Percentiles rank a stretch among this genome's conserved stretches.
These are phyloP conservation scores for Tricholoma saponaceum DNA, from an alignment of 768 basidiomycete genomes.

Conservation along the genomic window DNA sequence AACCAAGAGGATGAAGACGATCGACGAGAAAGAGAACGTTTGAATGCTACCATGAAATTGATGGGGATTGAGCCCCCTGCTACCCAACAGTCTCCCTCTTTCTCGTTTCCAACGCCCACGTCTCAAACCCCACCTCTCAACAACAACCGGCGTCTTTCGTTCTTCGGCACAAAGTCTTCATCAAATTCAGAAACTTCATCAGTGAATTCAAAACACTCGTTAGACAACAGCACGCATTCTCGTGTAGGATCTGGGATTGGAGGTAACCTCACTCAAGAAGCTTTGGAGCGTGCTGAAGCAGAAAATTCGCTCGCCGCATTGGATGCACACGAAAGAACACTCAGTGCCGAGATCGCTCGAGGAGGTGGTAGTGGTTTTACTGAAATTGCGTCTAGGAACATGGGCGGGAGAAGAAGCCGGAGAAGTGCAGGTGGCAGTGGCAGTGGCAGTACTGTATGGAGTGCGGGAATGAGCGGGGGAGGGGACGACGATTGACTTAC, in stretches of 20 bases:
- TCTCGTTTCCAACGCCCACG: slow-evolving; percentile 21
- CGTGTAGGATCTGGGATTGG: slow-evolving; percentile 30
- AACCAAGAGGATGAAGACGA: slow-evolving; percentile 93
- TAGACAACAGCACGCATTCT: slow-evolving; percentile 19
- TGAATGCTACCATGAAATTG: slow-evolving; percentile 88
- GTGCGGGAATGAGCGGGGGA: slow-evolving; percentile 73
- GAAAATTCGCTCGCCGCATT: slow-evolving; percentile 72
- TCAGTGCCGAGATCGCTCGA: slow-evolving; percentile 73
- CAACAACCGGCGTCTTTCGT: slow-evolving; percentile 57
- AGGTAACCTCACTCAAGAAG: slow-evolving; percentile 64
- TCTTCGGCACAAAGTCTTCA: slow-evolving; percentile 54
- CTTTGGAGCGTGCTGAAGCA: slow-evolving; percentile 75
- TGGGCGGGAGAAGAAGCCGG: slow-evolving; percentile 54
- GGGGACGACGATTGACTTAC: slow-evolving; percentile 35
- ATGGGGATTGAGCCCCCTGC: slow-evolving; percentile 83
- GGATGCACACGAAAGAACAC: slow-evolving; percentile 70
- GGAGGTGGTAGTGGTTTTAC: slow-evolving; percentile 76
- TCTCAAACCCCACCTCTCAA: slow-evolving; percentile 23
- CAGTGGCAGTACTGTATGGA: slow-evolving; percentile 81
- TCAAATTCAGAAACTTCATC: slow-evolving; percentile 47
- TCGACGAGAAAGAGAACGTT: slow-evolving; percentile 76
- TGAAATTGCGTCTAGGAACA: slow-evolving; percentile 54
- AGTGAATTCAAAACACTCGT: slow-evolving; percentile 37
- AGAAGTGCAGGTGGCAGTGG: slow-evolving; percentile 62
- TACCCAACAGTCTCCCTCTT: slow-evolving; percentile 32